Conservation (phyloP, 148 eudicot genomes). For the Chenopodium suecicum region DNA sequence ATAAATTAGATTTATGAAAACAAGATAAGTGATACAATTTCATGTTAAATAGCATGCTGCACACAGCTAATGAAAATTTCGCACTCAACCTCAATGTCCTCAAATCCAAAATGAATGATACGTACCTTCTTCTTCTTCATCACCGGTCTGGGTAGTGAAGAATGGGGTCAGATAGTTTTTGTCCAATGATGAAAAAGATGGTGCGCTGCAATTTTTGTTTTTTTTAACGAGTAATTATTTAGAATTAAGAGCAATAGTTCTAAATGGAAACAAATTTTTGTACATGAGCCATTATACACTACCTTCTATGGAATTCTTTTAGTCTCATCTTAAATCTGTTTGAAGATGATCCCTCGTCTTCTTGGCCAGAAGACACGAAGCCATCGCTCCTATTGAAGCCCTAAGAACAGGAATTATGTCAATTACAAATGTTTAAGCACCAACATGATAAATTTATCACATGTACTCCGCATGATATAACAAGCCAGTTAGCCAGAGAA, state of each 20-base stretch:
- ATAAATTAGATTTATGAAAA: slow-evolving; percentile 9
- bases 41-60: not conserved
- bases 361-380: slow-evolving; percentile 63
- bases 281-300: slow-evolving; percentile 13
- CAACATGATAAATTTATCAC: not conserved
- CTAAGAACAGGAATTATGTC: slow-evolving; percentile 34
- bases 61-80: not conserved
- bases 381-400: slow-evolving; percentile 60
- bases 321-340: slow-evolving; percentile 84
- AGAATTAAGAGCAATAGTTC: not conserved
- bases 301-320: slow-evolving; percentile 89
- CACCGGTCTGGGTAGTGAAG: slow-evolving; percentile 83
- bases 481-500: no score
- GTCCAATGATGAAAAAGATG: slow-evolving; percentile 85
- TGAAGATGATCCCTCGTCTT: slow-evolving; percentile 77
- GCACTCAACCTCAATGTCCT: not conserved
- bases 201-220: slow-evolving; percentile 53
- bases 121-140: slow-evolving; percentile 71
- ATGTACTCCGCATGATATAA: no score
- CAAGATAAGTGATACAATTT: not conserved
- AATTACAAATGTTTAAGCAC: slow-evolving; percentile 15
- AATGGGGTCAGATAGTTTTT: slow-evolving; percentile 95
- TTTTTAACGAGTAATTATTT: not conserved
- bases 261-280: not conserved
- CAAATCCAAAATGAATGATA: not conserved